Evolutionary conservation across 2,329 filamentous ascomycete species (phyloP), one percentile per base, ranked within the genome.

Genomic region (Clarireedia paspali): DNA sequence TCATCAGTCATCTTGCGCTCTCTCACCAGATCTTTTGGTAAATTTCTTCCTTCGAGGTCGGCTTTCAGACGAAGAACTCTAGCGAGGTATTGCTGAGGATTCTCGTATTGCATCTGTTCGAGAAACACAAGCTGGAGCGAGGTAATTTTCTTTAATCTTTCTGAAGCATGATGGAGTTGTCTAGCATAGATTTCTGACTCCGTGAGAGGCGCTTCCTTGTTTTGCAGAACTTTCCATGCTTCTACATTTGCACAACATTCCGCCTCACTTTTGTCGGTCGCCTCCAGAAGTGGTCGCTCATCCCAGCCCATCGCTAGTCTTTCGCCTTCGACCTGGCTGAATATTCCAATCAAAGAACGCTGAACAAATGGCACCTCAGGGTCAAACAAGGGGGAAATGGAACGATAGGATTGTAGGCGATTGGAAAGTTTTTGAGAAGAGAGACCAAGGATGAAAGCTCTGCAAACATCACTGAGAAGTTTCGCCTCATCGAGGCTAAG

Each of bases 291-390:
- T 4, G 54, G 61, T 14, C 65, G 68, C 44, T 49, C 65, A 20
- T 77, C 74, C 73, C 74, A 81, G 2, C 72, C 63, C 64, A 77
- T 72, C 1, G 77, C 70, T 23, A 83, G 65, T 20, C 71, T 70
- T 63, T 85, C 82, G 6, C 82, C 82, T 62, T 85, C 82, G 2
- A 75, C 68, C 60, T 84, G 79, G 14, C 71, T 75, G 58, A 72
- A 75, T 2, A 82, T 73, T 0, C 80, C 79, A n/a, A 72, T 68
- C 0, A 85, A 73, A 3, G 80, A 79, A 40, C 78, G 75, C 23
- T 61, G 62, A 4, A 63, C 34, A 23, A 50, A 51, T 20, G 59
- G 59, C 5, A 60, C 6, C 14, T 59, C 56, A 6, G 50, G n/a
- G 50, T 67, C 66, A 30, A 73, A 73, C 15, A 68, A 54, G 15